Base-by-base conservation (phyloP, 768 basidiomycete genomes). In the Lactarius sp. region DNA sequence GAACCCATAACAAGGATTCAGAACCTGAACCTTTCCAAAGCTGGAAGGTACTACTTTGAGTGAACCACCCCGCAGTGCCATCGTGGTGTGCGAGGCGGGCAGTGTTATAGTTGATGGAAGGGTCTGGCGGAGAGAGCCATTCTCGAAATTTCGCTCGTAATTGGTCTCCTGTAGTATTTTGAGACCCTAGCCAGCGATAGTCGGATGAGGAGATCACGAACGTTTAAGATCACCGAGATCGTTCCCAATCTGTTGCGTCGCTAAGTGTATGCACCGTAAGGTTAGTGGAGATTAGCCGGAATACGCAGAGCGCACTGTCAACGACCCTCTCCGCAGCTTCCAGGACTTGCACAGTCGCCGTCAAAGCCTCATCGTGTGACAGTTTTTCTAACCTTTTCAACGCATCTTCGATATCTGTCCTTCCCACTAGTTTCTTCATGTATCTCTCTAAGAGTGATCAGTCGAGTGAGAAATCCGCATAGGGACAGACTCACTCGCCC, bases 371-470 rank as follows among this genome's bases (percentile, higher is more conserved):
- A 0, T 60, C 59, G 14, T 34, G 8, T 9, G 51, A 52, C 8
- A 60, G 14, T 14, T 44, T 52, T n/a, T 60, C 59, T 27, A 60
- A n/a, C 20, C 51, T 34, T 31, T 34, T 60, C 41, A 60, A n/a
- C 1, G 39, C 51, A 44, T 60, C 31, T 3, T 52, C 59, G 31
- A 60, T 52, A 44, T 60, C 59, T 3, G 51, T 52, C 41, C 31
- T 41, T n/a, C 51, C 51, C 16, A 22, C 12, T 13, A 60, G 6
- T 39, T 44, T 60, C 33, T 37, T 49, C 31, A 60, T 6, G 34
- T 60, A 60, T 36, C 33, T 60, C 52, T 52, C 59, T 60, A 34
- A 13, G n/a, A 1, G 1, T 16, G 2, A 22, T 44, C 27, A 41
- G 51, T 34, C 34, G 44, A 13, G 6, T 3, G 27, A 4, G 6